Base-by-base conservation (phyloP, 768 basidiomycete species). In the Mycena pura region DNA sequence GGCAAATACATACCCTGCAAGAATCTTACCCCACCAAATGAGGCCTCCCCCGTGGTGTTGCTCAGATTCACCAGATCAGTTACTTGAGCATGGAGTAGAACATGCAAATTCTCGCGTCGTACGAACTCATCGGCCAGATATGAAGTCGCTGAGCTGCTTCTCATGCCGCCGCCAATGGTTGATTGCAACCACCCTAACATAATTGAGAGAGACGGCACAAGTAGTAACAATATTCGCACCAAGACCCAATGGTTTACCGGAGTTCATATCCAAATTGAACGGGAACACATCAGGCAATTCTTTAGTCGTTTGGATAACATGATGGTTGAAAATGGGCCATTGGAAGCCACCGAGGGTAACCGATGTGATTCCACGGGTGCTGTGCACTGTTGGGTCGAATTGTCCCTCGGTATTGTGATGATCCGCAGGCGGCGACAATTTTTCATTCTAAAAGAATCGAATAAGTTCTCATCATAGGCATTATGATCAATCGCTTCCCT, bases 341-440 rank as follows among this genome's bases (percentile, higher is more conserved):
- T 73, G 63, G 47, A 64, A 74, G 3, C 78, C 75, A 5, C 69
- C 63, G 3, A 80, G 66, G 53, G 73, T 76, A 46, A 77, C 74
- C 0, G 62, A 59, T 24, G 66, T 69, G 6, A 69, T 64, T 14
- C 81, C 80, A 7, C 61, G 43, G 15, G 66, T 69, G 15, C 78
- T 73, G 59, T 82, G 80, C 14, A 78, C 54, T 1, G 63, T 24
- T 1, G 81, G 78, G 57, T 77, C 63, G 56, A 73, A 78, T 63
- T 81, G 69, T 5, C 77, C 77, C 5, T 67, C 68, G 28, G 69
- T 77, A 57, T 79, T 70, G 57, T 80, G 79, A 22, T 69, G 57
- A 53, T 80, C 79, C 9, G 72, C 71, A 5, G 81, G 78, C 11
- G 72, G 61, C 0, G 65, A 63, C 61, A 70, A 77, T 40, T 66